Base-by-base conservation (phyloP, 768 basidiomycete species). In the Albatrellus ellisii region DNA sequence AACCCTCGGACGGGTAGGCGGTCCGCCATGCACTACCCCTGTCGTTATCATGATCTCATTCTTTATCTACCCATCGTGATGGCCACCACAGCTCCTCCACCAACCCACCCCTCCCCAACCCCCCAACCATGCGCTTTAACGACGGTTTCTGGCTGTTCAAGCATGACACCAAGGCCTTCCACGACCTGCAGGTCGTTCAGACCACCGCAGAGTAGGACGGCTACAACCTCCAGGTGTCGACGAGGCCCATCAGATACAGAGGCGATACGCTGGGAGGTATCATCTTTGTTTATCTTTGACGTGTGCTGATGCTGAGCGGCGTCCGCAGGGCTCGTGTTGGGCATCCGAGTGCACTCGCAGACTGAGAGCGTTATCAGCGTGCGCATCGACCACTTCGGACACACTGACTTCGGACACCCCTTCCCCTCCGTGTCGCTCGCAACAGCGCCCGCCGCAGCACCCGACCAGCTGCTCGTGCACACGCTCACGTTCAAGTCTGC, bases 81-180 rank as follows among this genome's bases (percentile, higher is more conserved):
- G n/a, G n/a, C n/a, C n/a, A n/a, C n/a, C n/a, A n/a, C n/a, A n/a
- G n/a, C n/a, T n/a, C n/a, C 4, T 17, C 2, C 14, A 2, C 14
- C 17, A 14, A 31, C 17, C 29, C 14, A 36, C 18, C n/a, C 22
- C 22, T 4, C 34, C 18, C 34, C 18, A 14, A 4, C 11, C 8
- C 37, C 25, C 2, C 37, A 12, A 42, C 32, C 40, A 83, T 80
- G 78, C 77, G 72, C 53, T 78, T 79, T 63, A 79, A 73, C 64
- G 79, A 82, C 60, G 78, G 79, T 17, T 76, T 81, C 52, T 82
- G 77, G 78, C 66, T 79, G 18, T 58, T 75, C 49, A 75, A 75
- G 51, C 62, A 69, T 46, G 79, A 75, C 29, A 70, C 77, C 43
- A 75, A 72, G 51, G 66, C 75, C 10, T 67, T 66, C 46, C 75